Evolutionary conservation across 257 asterid genomes (phyloP), one percentile per base, ranked within the genome.

Genomic region (Scutellaria galericulata): DNA sequence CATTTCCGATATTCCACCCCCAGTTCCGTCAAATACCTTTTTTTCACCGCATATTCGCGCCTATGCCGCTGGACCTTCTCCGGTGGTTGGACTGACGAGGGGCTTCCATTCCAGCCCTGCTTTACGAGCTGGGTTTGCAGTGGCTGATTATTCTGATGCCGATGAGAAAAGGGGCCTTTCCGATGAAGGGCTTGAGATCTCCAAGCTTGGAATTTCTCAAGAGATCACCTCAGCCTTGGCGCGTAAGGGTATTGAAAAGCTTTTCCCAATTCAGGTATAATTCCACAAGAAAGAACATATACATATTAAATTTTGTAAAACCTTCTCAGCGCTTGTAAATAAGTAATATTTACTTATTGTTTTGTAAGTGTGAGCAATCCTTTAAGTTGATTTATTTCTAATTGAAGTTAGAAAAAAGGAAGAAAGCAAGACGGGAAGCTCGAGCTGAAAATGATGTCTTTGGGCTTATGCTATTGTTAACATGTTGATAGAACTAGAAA

Each of bases 261-360:
- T 94, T 72, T 94, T 94, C 65, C 99, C 97, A 10, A 91, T 94
- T 81, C 99, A 94, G 99, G 99, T 94, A 73, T 9, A 1, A 39
- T 10, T 46, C 6, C 11, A 3, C 60, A 13, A 45, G 24, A 39
- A 51, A 50, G 24, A 46, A 68, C 13, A 12, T n/a, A 1, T 3
- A 52, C 14, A 10, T 3, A 20, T 51, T 48, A 9, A 0, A 9
- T 15, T 41, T 9, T 18, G 9, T 18, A 9, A 52, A 27, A 9
- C 6, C 31, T 73, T 64, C 2, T 20, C 5, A 13, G 14, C 7
- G 53, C 64, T 51, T 20, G 9, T 62, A 11, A 20, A 15, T 9
- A 31, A 10, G 13, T 18, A 48, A 45, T 62, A 8, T 53, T 73
- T n/a, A 1, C 46, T 11, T 35, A 45, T 47, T 40, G 37, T 51